A percentile compares a stretch with the other conserved stretches of the same genome.
These are phyloP conservation scores for Phalaenopsis hybrid DNA, from an alignment of 116 monocot species.

Conservation along the genomic window DNA sequence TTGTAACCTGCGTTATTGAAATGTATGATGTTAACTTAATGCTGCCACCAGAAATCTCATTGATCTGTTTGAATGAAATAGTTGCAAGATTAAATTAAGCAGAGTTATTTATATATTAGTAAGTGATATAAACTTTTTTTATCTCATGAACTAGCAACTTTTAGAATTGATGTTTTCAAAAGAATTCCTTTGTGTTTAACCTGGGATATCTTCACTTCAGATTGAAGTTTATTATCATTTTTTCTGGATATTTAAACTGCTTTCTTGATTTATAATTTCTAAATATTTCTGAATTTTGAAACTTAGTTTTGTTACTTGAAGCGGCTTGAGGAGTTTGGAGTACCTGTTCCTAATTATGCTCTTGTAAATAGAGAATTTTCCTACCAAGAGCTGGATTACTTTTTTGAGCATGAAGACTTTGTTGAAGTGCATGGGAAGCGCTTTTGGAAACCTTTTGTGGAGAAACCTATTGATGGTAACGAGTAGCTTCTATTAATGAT, in stretches of 20 bases:
- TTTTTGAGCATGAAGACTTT: slow-evolving; percentile 98
- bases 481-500: background rate
- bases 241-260: background rate
- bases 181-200: background rate
- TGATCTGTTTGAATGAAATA: background rate
- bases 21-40: background rate
- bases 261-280: background rate
- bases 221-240: background rate
- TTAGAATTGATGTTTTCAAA: background rate
- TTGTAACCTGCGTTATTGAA: background rate
- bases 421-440: slow-evolving; percentile 95
- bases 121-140: background rate
- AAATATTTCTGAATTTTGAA: background rate
- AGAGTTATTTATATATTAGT: background rate
- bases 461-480: slow-evolving; percentile 94
- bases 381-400: slow-evolving; percentile 85
- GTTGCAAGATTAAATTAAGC: background rate
- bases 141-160: background rate
- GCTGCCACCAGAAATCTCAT: background rate
- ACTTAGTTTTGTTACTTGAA: slow-evolving; percentile 22
- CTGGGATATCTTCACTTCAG: background rate
- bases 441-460: slow-evolving; percentile 98
- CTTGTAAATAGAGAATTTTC: slow-evolving; percentile 87
- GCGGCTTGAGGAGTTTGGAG: slow-evolving; percentile 79
- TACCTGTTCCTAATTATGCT: slow-evolving; percentile 94